Conservation (phyloP, 2,329 filamentous ascomycete species). For the Pseudogymnoascus verrucosus region DNA sequence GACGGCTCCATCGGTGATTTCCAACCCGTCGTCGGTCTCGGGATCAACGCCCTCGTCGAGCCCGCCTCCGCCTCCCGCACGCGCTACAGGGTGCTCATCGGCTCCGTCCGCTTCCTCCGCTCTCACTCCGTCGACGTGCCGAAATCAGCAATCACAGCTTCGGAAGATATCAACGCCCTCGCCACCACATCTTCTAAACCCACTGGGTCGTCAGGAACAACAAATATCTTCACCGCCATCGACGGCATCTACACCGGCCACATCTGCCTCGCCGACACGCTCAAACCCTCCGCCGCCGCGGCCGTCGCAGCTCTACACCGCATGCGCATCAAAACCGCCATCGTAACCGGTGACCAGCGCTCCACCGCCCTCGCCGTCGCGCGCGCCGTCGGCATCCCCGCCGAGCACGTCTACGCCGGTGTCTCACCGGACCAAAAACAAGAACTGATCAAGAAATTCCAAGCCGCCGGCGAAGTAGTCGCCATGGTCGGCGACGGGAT, state of each 20-base stretch:
- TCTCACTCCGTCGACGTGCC: constrained; percentile 63
- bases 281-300: constrained; percentile 80
- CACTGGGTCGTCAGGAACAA: constrained; percentile 56
- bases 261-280: constrained; percentile 77
- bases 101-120: constrained; percentile 70
- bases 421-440: constrained; percentile 90
- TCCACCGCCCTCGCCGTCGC: constrained; percentile 81
- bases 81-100: constrained; percentile 73
- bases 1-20: constrained; percentile 85
- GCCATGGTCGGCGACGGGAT: constrained; percentile 98
- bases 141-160: constrained; percentile 52
- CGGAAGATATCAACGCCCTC: constrained; percentile 48
- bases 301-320: constrained; percentile 72
- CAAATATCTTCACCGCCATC: constrained; percentile 86
- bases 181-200: constrained; percentile 31
- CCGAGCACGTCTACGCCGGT: constrained; percentile 72
- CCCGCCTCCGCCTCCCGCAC: constrained; percentile 60
- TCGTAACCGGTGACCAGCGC: constrained; percentile 88
- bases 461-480: constrained; percentile 66
- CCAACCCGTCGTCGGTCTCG: constrained; percentile 71
- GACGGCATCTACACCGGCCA: constrained; percentile 73
- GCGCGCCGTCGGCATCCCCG: constrained; percentile 68
- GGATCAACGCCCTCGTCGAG: constrained; percentile 75
- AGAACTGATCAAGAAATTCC: constrained; percentile 69
- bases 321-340: constrained; percentile 80